Evolutionary conservation across 2,329 filamentous ascomycete genomes (phyloP).

Genomic region (Trichoderma atroviride): DNA sequence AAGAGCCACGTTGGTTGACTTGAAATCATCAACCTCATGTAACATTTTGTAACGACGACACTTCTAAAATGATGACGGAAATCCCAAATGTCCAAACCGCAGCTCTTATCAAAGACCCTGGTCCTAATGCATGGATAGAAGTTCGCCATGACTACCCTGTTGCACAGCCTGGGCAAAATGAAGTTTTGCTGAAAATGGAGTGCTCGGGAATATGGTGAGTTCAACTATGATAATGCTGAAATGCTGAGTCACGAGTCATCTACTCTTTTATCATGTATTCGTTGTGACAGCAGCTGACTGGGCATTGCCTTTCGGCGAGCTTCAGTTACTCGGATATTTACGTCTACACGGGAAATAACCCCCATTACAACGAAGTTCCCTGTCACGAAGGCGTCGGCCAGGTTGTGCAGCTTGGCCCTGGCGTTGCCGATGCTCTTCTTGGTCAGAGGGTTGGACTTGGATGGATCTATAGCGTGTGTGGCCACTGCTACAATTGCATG

Average conservation of each 20-base stretch:
- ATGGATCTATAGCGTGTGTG: conserved; percentile 14
- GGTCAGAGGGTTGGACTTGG: conserved; percentile 9
- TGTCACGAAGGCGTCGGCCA: conserved; percentile 5
- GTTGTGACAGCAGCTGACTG: not conserved
- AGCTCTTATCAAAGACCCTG: conserved; percentile 10
- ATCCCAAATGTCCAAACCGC: conserved; percentile 2
- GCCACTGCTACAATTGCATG: conserved; percentile 8
- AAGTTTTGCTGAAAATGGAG: conserved; percentile 18
- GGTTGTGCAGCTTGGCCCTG: not conserved
- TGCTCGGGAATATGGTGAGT: conserved; percentile 17
- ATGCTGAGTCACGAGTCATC: too few relatives aligned
- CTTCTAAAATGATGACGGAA: not conserved
- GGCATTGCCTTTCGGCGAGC: not conserved
- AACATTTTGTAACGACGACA: too few relatives aligned
- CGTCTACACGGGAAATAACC: not conserved
- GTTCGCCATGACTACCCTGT: conserved; percentile 8
- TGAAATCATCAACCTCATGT: too few relatives aligned
- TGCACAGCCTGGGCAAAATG: not conserved
- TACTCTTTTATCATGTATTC: not conserved
- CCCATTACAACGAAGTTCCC: conserved; percentile 1
- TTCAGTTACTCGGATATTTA: conserved; percentile 11
- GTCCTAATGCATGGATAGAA: not conserved
- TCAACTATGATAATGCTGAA: not conserved
- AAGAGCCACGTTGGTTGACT: too few relatives aligned
- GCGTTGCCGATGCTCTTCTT: not conserved